Evolutionary conservation across 768 basidiomycete species (phyloP).

Genomic region (Jaapia argillacea): DNA sequence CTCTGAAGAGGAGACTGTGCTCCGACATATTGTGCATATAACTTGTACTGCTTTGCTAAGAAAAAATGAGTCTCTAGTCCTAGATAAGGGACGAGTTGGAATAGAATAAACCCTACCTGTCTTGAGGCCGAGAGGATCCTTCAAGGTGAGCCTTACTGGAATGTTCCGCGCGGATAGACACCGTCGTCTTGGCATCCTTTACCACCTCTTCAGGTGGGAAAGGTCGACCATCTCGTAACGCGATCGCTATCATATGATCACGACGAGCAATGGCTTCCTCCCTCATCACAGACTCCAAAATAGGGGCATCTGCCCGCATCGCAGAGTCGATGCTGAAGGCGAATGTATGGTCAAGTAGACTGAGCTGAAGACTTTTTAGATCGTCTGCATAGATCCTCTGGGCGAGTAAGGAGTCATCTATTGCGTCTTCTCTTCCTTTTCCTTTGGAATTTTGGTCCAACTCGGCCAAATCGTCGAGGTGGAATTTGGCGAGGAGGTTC

Average conservation of each 20-base stretch:
- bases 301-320: conserved; percentile 8
- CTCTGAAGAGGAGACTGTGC: conserved; percentile 6
- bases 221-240: conserved; percentile 8
- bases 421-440: background rate
- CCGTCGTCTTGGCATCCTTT: too few relatives aligned
- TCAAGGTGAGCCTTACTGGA: too few relatives aligned
- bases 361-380: background rate
- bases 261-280: conserved; percentile 9
- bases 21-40: conserved; percentile 11
- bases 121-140: too few relatives aligned
- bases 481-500: conserved; percentile 16
- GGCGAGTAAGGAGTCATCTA: background rate
- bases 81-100: too few relatives aligned
- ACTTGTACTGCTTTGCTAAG: conserved; percentile 5
- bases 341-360: conserved; percentile 3
- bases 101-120: too few relatives aligned
- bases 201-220: conserved; percentile 2
- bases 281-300: conserved; percentile 10
- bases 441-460: conserved; percentile 7
- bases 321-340: conserved; percentile 16
- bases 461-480: conserved; percentile 15
- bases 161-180: too few relatives aligned
- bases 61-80: too few relatives aligned
- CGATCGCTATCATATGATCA: conserved; percentile 11
- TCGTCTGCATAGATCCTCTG: background rate